Percentiles rank a stretch among this genome's conserved stretches.
These are phyloP conservation scores for Candida morakotiae DNA, from an alignment of 805 yeast species.

Conservation along the genomic window DNA sequence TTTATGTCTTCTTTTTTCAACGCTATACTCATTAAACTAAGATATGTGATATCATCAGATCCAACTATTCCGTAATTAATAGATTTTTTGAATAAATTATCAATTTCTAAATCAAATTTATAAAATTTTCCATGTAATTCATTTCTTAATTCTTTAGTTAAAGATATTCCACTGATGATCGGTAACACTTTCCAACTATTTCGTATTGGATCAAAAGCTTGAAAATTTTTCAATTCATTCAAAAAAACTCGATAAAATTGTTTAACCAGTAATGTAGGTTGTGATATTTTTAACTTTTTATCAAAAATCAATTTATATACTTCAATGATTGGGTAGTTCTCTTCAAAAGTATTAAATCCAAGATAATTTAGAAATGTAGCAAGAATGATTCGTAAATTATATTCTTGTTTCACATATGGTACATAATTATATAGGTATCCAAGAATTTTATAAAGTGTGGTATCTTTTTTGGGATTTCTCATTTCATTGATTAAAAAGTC, in stretches of 20 bases:
- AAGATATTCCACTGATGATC: slow-evolving; percentile 40
- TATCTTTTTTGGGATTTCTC: slow-evolving; percentile 32
- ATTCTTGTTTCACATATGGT: slow-evolving; percentile 45
- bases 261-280: slow-evolving; percentile 45
- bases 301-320: slow-evolving; percentile 44
- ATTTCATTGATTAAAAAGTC: slow-evolving; percentile 46
- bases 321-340: slow-evolving; percentile 40
- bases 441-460: slow-evolving; percentile 28
- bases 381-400: slow-evolving; percentile 42
- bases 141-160: slow-evolving; percentile 33
- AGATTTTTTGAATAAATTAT: slow-evolving; percentile 23
- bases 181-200: slow-evolving; percentile 48
- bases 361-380: slow-evolving; percentile 39
- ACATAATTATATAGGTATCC: slow-evolving; percentile 50
- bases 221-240: slow-evolving; percentile 31
- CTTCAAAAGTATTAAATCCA: slow-evolving; percentile 19
- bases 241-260: slow-evolving; percentile 37
- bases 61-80: slow-evolving; percentile 21
- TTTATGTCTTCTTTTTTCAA: slow-evolving; percentile 19
- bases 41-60: slow-evolving; percentile 20
- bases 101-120: slow-evolving; percentile 28
- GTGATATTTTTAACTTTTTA: slow-evolving; percentile 42
- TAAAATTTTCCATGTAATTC: slow-evolving; percentile 29
- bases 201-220: slow-evolving; percentile 18
- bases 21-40: slow-evolving; percentile 33